These are phyloP conservation scores for Brassica juncea DNA, from an alignment of 345 rosid species.

Conservation along the genomic window DNA sequence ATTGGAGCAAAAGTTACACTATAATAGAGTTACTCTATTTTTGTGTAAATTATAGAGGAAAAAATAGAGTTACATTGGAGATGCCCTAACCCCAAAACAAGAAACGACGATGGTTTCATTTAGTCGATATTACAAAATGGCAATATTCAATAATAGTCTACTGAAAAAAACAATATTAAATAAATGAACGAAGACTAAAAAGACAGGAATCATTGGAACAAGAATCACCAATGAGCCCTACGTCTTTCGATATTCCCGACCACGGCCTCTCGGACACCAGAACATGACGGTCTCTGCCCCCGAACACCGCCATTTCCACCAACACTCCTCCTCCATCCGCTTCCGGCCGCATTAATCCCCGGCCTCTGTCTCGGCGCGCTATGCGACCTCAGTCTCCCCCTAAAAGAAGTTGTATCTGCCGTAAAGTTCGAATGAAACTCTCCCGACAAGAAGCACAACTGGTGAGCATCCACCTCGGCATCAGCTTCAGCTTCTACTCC, in stretches of 20 bases:
- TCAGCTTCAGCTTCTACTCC: slow-evolving; percentile 8
- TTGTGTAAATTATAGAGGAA: too few relatives aligned
- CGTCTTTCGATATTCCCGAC: slow-evolving; percentile 36
- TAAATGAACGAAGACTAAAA: not conserved
- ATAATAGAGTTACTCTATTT: too few relatives aligned
- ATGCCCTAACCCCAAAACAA: not conserved
- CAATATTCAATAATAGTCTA: not conserved
- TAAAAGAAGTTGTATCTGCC: slow-evolving; percentile 69
- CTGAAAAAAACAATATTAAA: not conserved
- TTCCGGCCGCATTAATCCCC: slow-evolving; percentile 25
- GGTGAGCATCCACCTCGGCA: slow-evolving; percentile 19
- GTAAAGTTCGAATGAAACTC: slow-evolving; percentile 52
- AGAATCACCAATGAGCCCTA: slow-evolving; percentile 22
- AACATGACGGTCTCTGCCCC: slow-evolving; percentile 36
- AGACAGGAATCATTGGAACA: not conserved
- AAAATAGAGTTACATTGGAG: too few relatives aligned
- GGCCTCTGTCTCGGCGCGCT: slow-evolving; percentile 93
- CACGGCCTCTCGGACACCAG: slow-evolving; percentile 32
- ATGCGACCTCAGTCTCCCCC: slow-evolving; percentile 67
- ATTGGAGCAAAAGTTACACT: too few relatives aligned
- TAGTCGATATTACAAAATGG: not conserved
- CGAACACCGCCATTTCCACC: slow-evolving; percentile 15
- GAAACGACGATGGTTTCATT: not conserved
- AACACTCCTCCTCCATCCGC: slow-evolving; percentile 18
- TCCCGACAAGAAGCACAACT: slow-evolving; percentile 37